These are phyloP conservation scores for Tetrastigma voinierianum DNA, from an alignment of 164 flowering plant genomes.

Conservation along the genomic window DNA sequence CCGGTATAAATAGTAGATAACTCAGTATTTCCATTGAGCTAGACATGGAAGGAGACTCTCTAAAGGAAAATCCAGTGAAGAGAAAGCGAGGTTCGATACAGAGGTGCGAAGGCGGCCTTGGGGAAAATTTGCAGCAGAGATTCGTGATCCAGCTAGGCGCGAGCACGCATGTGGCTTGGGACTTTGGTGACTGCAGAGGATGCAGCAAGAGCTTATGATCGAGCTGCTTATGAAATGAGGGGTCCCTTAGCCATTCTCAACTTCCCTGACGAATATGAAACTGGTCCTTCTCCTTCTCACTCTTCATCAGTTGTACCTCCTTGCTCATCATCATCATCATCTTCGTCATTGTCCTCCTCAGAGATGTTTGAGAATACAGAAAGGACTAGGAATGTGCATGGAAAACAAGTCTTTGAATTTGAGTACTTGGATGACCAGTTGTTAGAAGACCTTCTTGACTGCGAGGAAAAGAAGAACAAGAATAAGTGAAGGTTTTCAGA, in stretches of 20 bases:
- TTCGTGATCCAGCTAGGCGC: constrained; percentile 40
- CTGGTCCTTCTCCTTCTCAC: background rate
- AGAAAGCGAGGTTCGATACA: constrained; percentile 22
- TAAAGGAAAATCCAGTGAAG: background rate
- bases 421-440: constrained; percentile 19
- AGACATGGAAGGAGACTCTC: too few relatives aligned
- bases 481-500: background rate
- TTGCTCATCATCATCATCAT: constrained; percentile 4
- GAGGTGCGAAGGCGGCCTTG: constrained; percentile 47
- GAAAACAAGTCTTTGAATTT: constrained; percentile 16
- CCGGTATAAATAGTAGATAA: too few relatives aligned
- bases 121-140: constrained; percentile 59
- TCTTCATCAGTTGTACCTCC: background rate
- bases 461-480: constrained; percentile 6
- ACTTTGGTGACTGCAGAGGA: constrained; percentile 48
- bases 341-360: constrained; percentile 1
- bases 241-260: constrained; percentile 43
- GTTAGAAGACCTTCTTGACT: constrained; percentile 23
- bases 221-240: constrained; percentile 42
- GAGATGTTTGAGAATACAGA: background rate
- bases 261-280: constrained; percentile 30
- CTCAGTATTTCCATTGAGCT: too few relatives aligned
- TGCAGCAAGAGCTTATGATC: constrained; percentile 51
- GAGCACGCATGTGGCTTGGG: constrained; percentile 50
- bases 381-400: background rate